Evolutionary conservation across 768 basidiomycete genomes (phyloP).

Genomic region (Pleurotus cornucopiae): DNA sequence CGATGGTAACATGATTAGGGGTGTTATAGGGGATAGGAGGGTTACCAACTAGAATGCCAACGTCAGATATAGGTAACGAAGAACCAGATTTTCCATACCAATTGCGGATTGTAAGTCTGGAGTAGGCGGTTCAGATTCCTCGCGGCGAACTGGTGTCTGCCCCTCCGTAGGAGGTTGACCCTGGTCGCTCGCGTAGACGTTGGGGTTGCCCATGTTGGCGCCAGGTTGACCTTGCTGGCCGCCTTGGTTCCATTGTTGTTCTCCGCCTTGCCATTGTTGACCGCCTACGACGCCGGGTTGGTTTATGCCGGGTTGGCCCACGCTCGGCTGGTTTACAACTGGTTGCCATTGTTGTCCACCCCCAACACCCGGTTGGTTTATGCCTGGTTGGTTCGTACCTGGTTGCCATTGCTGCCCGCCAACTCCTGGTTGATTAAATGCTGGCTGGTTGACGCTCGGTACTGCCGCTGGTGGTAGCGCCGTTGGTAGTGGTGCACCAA

Average conservation of each 20-base stretch:
- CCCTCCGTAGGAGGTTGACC: not conserved
- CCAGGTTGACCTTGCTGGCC: not conserved
- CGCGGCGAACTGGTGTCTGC: not conserved
- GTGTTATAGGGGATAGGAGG: conserved; percentile 10
- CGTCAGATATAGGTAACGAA: not conserved
- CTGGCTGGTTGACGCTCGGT: not conserved
- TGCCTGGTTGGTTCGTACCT: not conserved
- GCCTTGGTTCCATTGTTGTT: not conserved
- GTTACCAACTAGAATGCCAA: not conserved
- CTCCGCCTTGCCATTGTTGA: not conserved
- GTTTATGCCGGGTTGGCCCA: not conserved
- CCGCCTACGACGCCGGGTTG: not conserved
- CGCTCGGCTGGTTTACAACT: not conserved
- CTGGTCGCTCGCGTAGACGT: not conserved
- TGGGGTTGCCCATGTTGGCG: not conserved
- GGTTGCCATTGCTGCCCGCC: not conserved
- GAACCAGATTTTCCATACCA: not conserved
- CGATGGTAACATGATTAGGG: conserved; percentile 39
- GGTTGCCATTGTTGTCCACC: not conserved
- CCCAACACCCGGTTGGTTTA: not conserved
- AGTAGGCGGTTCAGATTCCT: not conserved
- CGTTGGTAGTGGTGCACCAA: not conserved
- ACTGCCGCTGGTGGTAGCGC: not conserved
- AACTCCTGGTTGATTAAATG: not conserved
- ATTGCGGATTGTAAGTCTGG: not conserved